Conservation (phyloP, 129 eudicot genomes). For the Scalesia atractyloides region DNA sequence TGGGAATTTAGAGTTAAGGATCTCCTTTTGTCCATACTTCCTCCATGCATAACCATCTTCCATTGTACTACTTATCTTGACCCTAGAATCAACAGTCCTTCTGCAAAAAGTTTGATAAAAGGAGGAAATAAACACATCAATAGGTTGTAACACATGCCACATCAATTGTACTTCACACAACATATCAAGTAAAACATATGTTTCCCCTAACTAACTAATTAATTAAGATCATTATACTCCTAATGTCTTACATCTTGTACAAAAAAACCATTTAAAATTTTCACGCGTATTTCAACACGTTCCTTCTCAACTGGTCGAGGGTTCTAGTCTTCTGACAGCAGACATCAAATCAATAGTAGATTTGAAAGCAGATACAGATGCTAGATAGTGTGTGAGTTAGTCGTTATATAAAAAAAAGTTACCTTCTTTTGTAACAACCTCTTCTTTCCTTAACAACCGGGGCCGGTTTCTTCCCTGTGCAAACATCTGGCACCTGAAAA, state of each 20-base stretch:
- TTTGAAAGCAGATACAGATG: too few relatives aligned
- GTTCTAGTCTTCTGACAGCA: too few relatives aligned
- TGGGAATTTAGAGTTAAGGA: slow-evolving; percentile 54
- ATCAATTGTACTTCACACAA: background rate
- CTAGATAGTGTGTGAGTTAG: too few relatives aligned
- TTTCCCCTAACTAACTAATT: background rate
- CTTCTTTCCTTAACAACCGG: slow-evolving; percentile 48
- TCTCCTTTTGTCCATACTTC: slow-evolving; percentile 69
- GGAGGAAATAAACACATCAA: slow-evolving; percentile 10
- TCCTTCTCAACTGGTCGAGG: too few relatives aligned
- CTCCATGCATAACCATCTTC: slow-evolving; percentile 73
- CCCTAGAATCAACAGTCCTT: slow-evolving; percentile 41
- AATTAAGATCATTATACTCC: background rate
- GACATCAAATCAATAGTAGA: too few relatives aligned
- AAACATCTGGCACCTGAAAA: slow-evolving; percentile 27
- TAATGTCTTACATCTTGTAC: background rate
- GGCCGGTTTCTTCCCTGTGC: slow-evolving; percentile 37
- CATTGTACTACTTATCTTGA: slow-evolving; percentile 12
- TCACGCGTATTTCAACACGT: background rate
- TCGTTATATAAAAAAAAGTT: background rate
- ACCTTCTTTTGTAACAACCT: slow-evolving; percentile 72
- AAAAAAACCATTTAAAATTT: background rate
- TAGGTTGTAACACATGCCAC: background rate
- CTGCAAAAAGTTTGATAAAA: slow-evolving; percentile 31
- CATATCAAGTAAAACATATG: background rate